Percentiles rank a stretch among this genome's conserved stretches.
These are phyloP conservation scores for Adansonia rubrostipa DNA, from an alignment of 441 rosid genomes.

Conservation along the genomic window DNA sequence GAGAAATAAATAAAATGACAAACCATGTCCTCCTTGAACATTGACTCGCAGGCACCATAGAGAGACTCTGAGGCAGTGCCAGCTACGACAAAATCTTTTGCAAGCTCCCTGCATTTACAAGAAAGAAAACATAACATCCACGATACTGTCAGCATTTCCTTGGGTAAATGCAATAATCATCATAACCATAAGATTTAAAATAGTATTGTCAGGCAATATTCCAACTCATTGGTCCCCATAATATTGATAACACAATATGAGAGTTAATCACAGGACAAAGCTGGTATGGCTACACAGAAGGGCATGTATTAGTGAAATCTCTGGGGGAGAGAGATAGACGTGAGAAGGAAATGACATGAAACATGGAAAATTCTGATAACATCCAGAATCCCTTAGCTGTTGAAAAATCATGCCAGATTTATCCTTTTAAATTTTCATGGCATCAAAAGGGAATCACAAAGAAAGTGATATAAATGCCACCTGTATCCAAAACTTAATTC, in stretches of 20 bases:
- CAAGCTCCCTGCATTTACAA: constrained; percentile 72
- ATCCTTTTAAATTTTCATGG: background rate
- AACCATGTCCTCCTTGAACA: constrained; percentile 95
- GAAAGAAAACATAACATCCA: background rate
- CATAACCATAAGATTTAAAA: background rate
- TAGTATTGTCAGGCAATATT: background rate
- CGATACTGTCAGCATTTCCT: constrained; percentile 15
- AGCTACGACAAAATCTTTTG: constrained; percentile 90
- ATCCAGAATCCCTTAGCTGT: background rate
- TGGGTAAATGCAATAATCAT: constrained; percentile 7
- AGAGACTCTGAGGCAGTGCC: constrained; percentile 95
- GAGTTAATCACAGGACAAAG: background rate
- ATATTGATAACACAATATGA: background rate
- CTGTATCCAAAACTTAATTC: background rate
- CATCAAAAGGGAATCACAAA: background rate
- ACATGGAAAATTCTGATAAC: background rate
- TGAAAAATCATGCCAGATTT: background rate
- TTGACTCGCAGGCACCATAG: constrained; percentile 92
- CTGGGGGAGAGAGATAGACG: background rate
- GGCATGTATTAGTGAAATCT: background rate
- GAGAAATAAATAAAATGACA: constrained; percentile 29
- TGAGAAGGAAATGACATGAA: background rate
- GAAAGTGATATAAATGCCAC: background rate
- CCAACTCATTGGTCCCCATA: background rate
- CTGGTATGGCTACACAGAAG: background rate